Conservation (phyloP, 2,329 filamentous ascomycete genomes). For the Sphaerostilbella broomeana region DNA sequence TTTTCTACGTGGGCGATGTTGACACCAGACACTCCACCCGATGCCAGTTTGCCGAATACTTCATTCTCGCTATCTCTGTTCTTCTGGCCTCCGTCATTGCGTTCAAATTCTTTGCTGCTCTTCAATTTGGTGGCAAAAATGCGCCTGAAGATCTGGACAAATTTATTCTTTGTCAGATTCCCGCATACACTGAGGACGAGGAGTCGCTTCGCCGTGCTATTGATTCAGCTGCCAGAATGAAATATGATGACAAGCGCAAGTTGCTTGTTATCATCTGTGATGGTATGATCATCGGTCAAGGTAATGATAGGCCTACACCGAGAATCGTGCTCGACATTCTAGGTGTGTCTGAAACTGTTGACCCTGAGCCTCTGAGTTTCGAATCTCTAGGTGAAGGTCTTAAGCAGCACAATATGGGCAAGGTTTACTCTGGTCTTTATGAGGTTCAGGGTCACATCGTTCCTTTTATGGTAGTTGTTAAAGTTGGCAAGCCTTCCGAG, state of each 20-base stretch:
- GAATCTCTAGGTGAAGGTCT: slow-evolving; percentile 91
- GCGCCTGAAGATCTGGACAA: slow-evolving; percentile 95
- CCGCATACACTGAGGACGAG: slow-evolving; percentile 96
- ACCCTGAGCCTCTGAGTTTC: slow-evolving; percentile 93
- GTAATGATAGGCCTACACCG: slow-evolving; percentile 92
- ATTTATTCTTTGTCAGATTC: slow-evolving; percentile 96
- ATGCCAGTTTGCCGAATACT: slow-evolving; percentile 84
- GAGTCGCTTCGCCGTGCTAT: slow-evolving; percentile 95
- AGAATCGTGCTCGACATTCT: slow-evolving; percentile 96
- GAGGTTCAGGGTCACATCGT: slow-evolving; percentile 98
- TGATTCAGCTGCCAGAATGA: slow-evolving; percentile 90
- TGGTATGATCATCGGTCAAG: slow-evolving; percentile 98
- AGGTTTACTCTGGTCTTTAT: slow-evolving; percentile 95
- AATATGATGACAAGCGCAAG: slow-evolving; percentile 97
- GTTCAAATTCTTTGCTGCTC: slow-evolving; percentile 94
- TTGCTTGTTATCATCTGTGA: slow-evolving; percentile 88
- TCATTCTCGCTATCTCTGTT: slow-evolving; percentile 78
- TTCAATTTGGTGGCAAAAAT: slow-evolving; percentile 89
- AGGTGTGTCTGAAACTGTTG: slow-evolving; percentile 85
- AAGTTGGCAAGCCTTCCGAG: slow-evolving; percentile 96
- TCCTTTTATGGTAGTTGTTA: slow-evolving; percentile 93
- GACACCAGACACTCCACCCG: slow-evolving; percentile 82
- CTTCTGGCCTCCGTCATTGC: slow-evolving; percentile 74
- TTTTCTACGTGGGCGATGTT: slow-evolving; percentile 88
- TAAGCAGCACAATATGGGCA: slow-evolving; percentile 99